Percentiles rank a stretch among this genome's conserved stretches.
phyloP scores from a whole-genome alignment of 371 early-diverging fungal genomes.

The Basidiobolus meristosporus region DNA sequence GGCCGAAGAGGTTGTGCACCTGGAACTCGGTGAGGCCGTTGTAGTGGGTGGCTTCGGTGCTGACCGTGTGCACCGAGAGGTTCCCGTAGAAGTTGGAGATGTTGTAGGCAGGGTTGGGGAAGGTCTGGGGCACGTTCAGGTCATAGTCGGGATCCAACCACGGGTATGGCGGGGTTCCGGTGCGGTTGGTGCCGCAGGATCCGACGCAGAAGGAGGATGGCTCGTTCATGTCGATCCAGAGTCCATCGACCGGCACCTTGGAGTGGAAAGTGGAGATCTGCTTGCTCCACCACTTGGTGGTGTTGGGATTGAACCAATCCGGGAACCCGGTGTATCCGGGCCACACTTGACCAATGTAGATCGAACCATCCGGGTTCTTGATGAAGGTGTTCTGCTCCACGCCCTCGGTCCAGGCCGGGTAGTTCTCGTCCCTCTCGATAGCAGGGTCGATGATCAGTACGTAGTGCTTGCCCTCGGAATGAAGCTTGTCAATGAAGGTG shows the following conservation, averaged over 20 bases:
- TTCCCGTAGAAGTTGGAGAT: conserved; percentile 20
- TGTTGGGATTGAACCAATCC: conserved; percentile 33
- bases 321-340: conserved; percentile 44
- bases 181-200: conserved; percentile 14
- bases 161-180: neutral
- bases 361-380: conserved; percentile 20
- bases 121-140: conserved; percentile 1
- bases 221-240: conserved; percentile 61
- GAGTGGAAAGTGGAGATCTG: conserved; percentile 17
- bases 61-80: conserved; percentile 27
- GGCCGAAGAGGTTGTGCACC: conserved; percentile 45
- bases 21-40: conserved; percentile 30
- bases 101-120: conserved; percentile 15
- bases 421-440: conserved; percentile 14
- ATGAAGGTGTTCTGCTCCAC: conserved; percentile 18
- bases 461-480: conserved; percentile 15
- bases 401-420: conserved; percentile 20
- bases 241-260: conserved; percentile 23
- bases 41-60: conserved; percentile 28
- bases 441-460: conserved; percentile 35
- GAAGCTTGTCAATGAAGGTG: conserved; percentile 9
- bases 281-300: conserved; percentile 21
- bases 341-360: conserved; percentile 35
- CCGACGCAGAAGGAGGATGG: conserved; percentile 36
- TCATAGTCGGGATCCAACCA: conserved; percentile 1